Percentiles rank a stretch among this genome's conserved stretches.
Evolutionary conservation across 2,329 filamentous ascomycete species (phyloP).

Genomic region (Raffaelea albimanens): DNA sequence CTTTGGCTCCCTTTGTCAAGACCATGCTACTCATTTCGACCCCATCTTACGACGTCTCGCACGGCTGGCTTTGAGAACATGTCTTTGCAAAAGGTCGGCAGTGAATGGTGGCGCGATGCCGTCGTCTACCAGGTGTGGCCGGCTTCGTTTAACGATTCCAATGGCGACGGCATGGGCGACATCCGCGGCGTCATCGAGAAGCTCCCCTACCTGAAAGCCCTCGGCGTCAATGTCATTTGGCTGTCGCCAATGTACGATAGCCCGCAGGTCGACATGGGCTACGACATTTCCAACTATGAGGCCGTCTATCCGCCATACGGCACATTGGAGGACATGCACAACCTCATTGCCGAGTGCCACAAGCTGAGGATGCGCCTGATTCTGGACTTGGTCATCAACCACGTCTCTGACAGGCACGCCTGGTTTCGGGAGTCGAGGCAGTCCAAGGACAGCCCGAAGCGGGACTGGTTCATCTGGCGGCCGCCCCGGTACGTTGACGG

Average conservation of each 20-base stretch:
- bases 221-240: conserved; percentile 54
- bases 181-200: conserved; percentile 53
- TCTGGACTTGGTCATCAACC: conserved; percentile 67
- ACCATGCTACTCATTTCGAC: no score
- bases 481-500: conserved; percentile 33
- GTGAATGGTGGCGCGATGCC: conserved; percentile 5
- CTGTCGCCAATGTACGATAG: conserved; percentile 37
- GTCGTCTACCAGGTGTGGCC: conserved; percentile 32
- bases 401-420: conserved; percentile 60
- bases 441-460: conserved; percentile 50
- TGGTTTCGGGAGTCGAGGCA: conserved; percentile 61
- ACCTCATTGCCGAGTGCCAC: conserved; percentile 50
- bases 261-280: conserved; percentile 48
- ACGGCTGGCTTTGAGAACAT: no score
- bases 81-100: no score
- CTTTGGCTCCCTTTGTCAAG: no score
- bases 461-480: conserved; percentile 38
- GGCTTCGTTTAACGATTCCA: conserved; percentile 45
- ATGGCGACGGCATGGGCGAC: conserved; percentile 52
- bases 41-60: no score
- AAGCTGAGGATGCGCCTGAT: conserved; percentile 45
- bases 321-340: conserved; percentile 52
- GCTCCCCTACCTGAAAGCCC: conserved; percentile 50
- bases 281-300: conserved; percentile 56
- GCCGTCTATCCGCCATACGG: conserved; percentile 43